Conservation (phyloP, 2,329 filamentous ascomycete genomes). For the Botrytis medusae region DNA sequence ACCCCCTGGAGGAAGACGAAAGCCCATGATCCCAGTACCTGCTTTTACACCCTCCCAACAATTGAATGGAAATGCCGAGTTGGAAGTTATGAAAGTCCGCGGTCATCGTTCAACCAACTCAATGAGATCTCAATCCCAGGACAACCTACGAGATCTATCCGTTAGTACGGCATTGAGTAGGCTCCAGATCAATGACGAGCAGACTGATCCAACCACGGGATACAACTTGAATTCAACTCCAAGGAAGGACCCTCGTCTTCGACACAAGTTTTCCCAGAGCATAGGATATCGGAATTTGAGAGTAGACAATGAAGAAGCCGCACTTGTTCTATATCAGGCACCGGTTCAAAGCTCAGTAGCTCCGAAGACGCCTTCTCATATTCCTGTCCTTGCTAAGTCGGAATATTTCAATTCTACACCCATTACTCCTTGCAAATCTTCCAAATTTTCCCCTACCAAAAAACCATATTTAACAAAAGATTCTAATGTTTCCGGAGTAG, state of each 20-base stretch:
- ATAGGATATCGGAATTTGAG: slow-evolving; percentile 29
- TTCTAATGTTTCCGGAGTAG: slow-evolving; percentile 69
- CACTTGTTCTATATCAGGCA: slow-evolving; percentile 35
- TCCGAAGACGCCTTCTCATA: slow-evolving; percentile 40
- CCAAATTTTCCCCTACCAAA: slow-evolving; percentile 43
- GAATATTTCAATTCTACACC: slow-evolving; percentile 30
- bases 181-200: slow-evolving; percentile 34
- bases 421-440: slow-evolving; percentile 45
- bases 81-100: slow-evolving; percentile 34
- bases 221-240: slow-evolving; percentile 25
- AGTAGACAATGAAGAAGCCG: slow-evolving; percentile 30
- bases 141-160: slow-evolving; percentile 40
- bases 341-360: slow-evolving; percentile 33
- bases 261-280: slow-evolving; percentile 32
- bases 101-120: slow-evolving; percentile 37
- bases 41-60: slow-evolving; percentile 34
- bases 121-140: slow-evolving; percentile 29
- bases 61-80: slow-evolving; percentile 29
- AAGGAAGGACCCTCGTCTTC: slow-evolving; percentile 24
- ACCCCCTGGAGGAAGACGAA: slow-evolving; percentile 45
- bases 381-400: slow-evolving; percentile 38
- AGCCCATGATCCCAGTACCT: slow-evolving; percentile 50
- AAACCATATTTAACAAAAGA: slow-evolving; percentile 64
- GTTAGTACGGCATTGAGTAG: slow-evolving; percentile 42
- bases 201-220: slow-evolving; percentile 26